Evolutionary conservation across 176 grass and related monocot species (phyloP).

Genomic region (Triticum timopheevii): DNA sequence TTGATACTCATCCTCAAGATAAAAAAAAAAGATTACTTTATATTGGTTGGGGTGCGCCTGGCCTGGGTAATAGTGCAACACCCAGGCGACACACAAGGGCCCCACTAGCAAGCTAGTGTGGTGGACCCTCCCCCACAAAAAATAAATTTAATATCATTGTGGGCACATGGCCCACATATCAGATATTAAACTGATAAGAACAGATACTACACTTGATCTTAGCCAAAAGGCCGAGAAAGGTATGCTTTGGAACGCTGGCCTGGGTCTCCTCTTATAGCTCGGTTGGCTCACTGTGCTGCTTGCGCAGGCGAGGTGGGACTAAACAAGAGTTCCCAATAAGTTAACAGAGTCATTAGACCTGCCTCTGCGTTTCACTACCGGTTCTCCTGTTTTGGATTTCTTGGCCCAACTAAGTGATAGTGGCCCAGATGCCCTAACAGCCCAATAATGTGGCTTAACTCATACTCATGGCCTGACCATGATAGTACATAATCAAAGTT

Average conservation of each 20-base stretch:
- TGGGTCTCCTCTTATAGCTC: no score
- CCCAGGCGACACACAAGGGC: neutral
- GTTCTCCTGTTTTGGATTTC: no score
- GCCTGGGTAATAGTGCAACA: neutral
- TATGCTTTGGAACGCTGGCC: neutral
- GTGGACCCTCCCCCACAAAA: neutral
- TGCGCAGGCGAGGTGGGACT: no score
- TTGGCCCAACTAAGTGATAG: no score
- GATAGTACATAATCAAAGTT: neutral
- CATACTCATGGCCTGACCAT: no score
- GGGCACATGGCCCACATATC: conserved; percentile 32
- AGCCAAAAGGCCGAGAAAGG: conserved; percentile 85
- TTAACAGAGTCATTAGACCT: no score
- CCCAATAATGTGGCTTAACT: no score
- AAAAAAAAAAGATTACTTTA: neutral
- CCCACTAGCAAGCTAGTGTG: neutral
- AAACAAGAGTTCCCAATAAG: no score
- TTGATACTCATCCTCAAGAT: no score
- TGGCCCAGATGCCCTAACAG: no score
- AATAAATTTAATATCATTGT: neutral
- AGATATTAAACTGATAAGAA: conserved; percentile 85
- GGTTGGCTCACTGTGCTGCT: no score
- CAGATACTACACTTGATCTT: conserved; percentile 90
- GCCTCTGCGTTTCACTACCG: no score
- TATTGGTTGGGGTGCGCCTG: neutral